These are phyloP conservation scores for Orbilia javanica DNA, from an alignment of 2,329 filamentous ascomycete genomes.

Conservation along the genomic window DNA sequence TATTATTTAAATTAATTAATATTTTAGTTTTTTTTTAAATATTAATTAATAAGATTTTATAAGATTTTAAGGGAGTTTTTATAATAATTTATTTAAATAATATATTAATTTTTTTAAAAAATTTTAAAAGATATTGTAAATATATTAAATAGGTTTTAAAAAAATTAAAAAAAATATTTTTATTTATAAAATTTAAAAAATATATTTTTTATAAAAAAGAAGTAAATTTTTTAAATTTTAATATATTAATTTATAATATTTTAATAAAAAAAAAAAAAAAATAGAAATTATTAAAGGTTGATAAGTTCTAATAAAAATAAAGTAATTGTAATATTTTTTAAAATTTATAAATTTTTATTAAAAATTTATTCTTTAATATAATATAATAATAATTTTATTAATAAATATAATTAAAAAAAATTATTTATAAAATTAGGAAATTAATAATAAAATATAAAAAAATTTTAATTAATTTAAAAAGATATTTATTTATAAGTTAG, in stretches of 20 bases:
- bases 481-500: not conserved
- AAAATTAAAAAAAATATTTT: not conserved
- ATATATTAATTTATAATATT: not conserved
- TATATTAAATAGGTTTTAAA: conserved; percentile 13
- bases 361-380: not conserved
- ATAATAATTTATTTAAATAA: conserved; percentile 25
- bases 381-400: not conserved
- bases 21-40: not conserved
- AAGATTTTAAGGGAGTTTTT: not conserved
- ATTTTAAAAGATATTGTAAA: not conserved
- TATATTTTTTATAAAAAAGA: conserved; percentile 13
- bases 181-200: conserved; percentile 1
- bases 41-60: conserved; percentile 2
- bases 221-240: conserved; percentile 8
- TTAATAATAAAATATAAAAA: not conserved
- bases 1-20: not conserved
- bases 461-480: conserved; percentile 1
- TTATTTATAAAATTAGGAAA: not conserved
- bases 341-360: conserved; percentile 8
- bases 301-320: too few relatives aligned
- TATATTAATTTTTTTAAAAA: conserved; percentile 6
- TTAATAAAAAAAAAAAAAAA: too few relatives aligned
- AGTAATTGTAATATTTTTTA: not conserved
- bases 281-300: conserved; percentile 1
- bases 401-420: not conserved